These are phyloP conservation scores for Coriaria nepalensis DNA, from an alignment of 306 rosid species.

Conservation along the genomic window DNA sequence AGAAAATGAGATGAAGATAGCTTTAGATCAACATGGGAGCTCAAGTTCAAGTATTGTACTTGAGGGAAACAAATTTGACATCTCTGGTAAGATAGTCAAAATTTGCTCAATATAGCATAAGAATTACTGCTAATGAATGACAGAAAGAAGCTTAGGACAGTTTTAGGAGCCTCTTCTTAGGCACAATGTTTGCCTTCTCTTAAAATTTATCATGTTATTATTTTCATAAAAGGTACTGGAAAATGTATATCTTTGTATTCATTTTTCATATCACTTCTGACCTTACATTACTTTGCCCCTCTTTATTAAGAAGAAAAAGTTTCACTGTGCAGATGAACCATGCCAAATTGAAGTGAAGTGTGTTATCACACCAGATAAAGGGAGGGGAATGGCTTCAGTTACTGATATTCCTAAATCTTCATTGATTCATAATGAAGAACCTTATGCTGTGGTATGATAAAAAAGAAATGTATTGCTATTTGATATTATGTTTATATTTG, in stretches of 20 bases:
- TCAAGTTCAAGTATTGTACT: conserved; percentile 19
- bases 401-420: conserved; percentile 48
- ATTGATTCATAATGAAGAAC: conserved; percentile 67
- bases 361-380: conserved; percentile 44
- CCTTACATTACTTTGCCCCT: too few species aligned
- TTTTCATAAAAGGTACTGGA: too few species aligned
- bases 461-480: too few species aligned
- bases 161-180: too few species aligned
- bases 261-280: too few species aligned
- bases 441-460: conserved; percentile 64
- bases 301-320: too few species aligned
- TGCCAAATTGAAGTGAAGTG: conserved; percentile 35
- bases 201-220: too few species aligned
- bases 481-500: too few species aligned
- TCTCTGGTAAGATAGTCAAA: conserved; percentile 40
- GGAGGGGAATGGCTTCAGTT: conserved; percentile 49
- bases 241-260: too few species aligned
- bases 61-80: conserved; percentile 19
- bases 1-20: conserved; percentile 45
- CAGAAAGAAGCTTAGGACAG: too few species aligned
- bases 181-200: too few species aligned
- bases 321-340: conserved; percentile 50
- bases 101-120: conserved; percentile 13
- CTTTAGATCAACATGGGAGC: conserved; percentile 27
- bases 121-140: too few species aligned